These are phyloP conservation scores for Takashimella tepidaria DNA, from an alignment of 1,284 basidiomycete species.

Conservation along the genomic window DNA sequence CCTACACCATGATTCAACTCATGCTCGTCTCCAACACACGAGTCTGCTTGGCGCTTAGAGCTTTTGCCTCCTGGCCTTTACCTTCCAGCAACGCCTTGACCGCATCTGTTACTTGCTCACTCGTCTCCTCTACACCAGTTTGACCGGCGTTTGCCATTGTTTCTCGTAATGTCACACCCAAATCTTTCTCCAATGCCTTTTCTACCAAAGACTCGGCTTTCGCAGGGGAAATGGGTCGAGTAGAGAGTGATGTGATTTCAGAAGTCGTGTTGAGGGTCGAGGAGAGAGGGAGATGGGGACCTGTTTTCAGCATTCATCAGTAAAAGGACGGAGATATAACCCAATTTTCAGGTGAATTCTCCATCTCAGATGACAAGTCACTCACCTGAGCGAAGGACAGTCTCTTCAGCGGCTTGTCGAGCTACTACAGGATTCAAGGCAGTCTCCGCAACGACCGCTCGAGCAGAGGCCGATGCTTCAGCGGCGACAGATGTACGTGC, in stretches of 20 bases:
- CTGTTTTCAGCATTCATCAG: no score
- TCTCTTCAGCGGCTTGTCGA: slow-evolving; percentile 31
- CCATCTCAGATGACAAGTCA: neutral
- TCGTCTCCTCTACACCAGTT: slow-evolving; percentile 36
- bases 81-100: slow-evolving; percentile 22
- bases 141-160: slow-evolving; percentile 37
- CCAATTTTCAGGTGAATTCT: no score
- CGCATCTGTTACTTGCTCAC: slow-evolving; percentile 26
- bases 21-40: no score
- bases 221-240: neutral
- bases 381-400: neutral
- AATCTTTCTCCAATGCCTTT: slow-evolving; percentile 28
- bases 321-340: neutral
- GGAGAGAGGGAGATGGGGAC: neutral
- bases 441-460: slow-evolving; percentile 17
- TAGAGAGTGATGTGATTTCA: neutral
- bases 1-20: no score
- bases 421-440: slow-evolving; percentile 32
- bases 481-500: slow-evolving; percentile 23
- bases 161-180: slow-evolving; percentile 30
- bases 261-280: slow-evolving; percentile 1
- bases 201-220: slow-evolving; percentile 16
- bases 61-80: neutral
- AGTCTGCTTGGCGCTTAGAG: neutral
- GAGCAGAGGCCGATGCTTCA: slow-evolving; percentile 23